Conservation (phyloP, 2,329 filamentous ascomycete species). For the Colletotrichum sp. region DNA sequence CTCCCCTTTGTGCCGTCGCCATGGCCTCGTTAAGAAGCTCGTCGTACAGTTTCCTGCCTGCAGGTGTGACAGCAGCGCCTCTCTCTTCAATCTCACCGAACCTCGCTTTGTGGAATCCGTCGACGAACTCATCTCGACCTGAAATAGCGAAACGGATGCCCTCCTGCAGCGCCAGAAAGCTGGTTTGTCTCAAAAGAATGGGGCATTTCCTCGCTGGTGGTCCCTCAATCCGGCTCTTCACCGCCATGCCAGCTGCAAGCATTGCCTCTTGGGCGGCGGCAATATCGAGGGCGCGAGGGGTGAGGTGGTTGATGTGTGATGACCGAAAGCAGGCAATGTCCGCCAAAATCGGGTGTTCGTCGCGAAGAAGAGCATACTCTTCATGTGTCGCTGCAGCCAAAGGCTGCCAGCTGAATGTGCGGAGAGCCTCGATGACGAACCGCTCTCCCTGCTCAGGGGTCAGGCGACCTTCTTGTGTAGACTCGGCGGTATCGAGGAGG, state of each 20-base stretch:
- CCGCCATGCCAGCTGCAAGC: constrained; percentile 41
- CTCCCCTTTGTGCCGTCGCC: neutral
- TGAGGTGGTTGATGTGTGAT: constrained; percentile 59
- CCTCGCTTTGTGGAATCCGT: constrained; percentile 50
- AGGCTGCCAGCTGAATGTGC: constrained; percentile 53
- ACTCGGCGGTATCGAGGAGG: constrained; percentile 40
- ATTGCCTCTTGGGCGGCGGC: constrained; percentile 47
- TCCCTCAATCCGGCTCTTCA: constrained; percentile 56
- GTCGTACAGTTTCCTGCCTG: constrained; percentile 52
- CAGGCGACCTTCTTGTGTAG: constrained; percentile 27
- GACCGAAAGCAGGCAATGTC: constrained; percentile 48
- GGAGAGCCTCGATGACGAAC: constrained; percentile 47
- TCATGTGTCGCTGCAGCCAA: constrained; percentile 41
- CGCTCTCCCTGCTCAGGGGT: constrained; percentile 30
- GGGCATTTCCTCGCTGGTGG: constrained; percentile 48
- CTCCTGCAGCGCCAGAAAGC: constrained; percentile 57
- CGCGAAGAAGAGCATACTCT: constrained; percentile 45
- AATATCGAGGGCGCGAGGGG: constrained; percentile 56
- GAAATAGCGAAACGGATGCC: constrained; percentile 40
- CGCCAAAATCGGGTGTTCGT: constrained; percentile 51
- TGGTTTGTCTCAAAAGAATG: constrained; percentile 58
- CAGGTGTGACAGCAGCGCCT: constrained; percentile 51
- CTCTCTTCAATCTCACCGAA: constrained; percentile 61
- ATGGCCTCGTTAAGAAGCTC: constrained; percentile 38
- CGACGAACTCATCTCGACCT: constrained; percentile 10